Conservation (phyloP, 148 eudicot species). For the Drosera capensis region DNA sequence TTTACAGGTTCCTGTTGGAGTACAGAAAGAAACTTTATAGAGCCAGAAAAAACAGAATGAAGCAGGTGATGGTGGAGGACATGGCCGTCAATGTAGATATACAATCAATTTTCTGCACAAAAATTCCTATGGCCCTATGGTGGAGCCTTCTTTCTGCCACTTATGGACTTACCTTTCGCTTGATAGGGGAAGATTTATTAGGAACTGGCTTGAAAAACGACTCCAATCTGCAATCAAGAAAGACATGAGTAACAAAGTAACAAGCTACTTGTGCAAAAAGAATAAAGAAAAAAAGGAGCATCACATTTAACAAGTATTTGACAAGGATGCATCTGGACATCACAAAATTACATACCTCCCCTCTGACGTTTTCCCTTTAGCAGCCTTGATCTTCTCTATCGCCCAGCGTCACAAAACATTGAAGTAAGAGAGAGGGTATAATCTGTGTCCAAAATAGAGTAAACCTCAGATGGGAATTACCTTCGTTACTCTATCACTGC, state of each 20-base stretch:
- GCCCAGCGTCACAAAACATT: constrained; percentile 28
- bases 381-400: constrained; percentile 91
- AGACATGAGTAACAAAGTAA: constrained; percentile 3
- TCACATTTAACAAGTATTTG: neutral
- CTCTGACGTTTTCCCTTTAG: constrained; percentile 72
- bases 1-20: too few species aligned
- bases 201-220: constrained; percentile 67
- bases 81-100: too few species aligned
- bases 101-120: too few species aligned
- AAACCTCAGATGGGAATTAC: constrained; percentile 10
- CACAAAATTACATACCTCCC: constrained; percentile 49
- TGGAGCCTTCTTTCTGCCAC: too few species aligned
- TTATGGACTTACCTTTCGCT: constrained; percentile 60
- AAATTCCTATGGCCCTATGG: too few species aligned
- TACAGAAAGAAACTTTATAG: too few species aligned
- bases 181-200: constrained; percentile 42
- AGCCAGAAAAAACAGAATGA: too few species aligned
- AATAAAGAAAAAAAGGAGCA: neutral
- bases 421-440: neutral
- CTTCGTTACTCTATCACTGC: constrained; percentile 77
- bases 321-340: constrained; percentile 2
- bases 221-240: constrained; percentile 47
- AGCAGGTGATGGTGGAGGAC: too few species aligned
- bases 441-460: neutral
- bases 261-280: too few species aligned